Base-by-base conservation (phyloP, 257 asterid genomes). In the Marsdenia floribunda region DNA sequence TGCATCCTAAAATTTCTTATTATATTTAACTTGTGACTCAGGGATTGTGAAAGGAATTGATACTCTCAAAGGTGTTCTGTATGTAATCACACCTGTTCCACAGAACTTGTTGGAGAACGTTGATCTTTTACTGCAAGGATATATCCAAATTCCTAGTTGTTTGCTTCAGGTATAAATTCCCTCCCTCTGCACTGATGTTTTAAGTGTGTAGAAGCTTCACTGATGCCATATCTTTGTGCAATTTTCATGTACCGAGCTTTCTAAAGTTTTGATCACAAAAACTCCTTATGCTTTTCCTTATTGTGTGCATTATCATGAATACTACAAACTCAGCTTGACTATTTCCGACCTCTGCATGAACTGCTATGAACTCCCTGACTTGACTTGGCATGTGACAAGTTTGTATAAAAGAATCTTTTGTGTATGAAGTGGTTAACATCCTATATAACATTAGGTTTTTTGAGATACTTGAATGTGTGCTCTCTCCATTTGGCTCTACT, bases 21-120 rank as follows among this genome's bases (percentile, higher is more conserved):
- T 65, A 37, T 55, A 55, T 52, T 75, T 78, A 68, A 53, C 15
- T 74, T 63, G 50, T 74, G 79, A 57, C 76, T 75, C 91, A 89
- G 99, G 99, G 71, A 88, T 95, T 26, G 96, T 95, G 77, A 86
- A 98, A 87, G 88, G 90, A 75, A 81, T 95, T 22, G 98, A 92
- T 79, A 84, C 96, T 38, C 77, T 75, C 53, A 86, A 77, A 77
- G 88, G 84, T 14, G 78, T 89, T 65, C 83, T 95, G 70, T 80
- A 90, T 67, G 74, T 95, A 67, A 85, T 95, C 68, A 90, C 96
- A 71, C 99, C 99, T 55, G 90, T 92, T 67, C 93, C 99, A 55
- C 85, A 68, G 66, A 82, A 81, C 73, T 84, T 75, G 73, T 80
- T 95, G 84, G 93, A 90, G 54, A 89, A 84, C 80, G 99, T 92